These are phyloP conservation scores for Abrus pulchellus DNA, from an alignment of 306 rosid genomes.

Conservation along the genomic window DNA sequence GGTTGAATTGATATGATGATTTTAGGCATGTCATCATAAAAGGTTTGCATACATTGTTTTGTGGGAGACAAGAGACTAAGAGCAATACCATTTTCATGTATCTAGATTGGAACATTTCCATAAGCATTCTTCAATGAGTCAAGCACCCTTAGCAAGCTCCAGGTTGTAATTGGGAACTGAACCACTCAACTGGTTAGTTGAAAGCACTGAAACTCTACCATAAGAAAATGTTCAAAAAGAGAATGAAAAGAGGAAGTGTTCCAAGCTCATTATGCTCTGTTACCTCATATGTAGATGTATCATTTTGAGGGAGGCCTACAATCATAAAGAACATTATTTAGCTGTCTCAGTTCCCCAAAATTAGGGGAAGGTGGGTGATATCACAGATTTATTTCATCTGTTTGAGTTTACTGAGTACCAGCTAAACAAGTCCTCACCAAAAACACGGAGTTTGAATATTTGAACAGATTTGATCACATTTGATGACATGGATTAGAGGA, in stretches of 20 bases:
- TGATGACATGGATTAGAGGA: neutral
- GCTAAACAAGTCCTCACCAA: neutral
- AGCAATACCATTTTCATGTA: slow-evolving; percentile 58
- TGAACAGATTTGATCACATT: neutral
- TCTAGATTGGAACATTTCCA: slow-evolving; percentile 48
- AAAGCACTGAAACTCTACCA: neutral
- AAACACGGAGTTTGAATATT: neutral
- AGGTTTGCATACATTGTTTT: neutral
- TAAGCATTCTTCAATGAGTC: slow-evolving; percentile 49
- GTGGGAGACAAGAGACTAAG: neutral
- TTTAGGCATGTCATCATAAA: neutral
- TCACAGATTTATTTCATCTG: neutral
- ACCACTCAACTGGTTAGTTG: neutral
- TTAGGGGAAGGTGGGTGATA: neutral
- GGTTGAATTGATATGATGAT: neutral
- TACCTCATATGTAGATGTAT: slow-evolving; percentile 32
- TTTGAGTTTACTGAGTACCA: neutral
- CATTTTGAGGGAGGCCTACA: neutral
- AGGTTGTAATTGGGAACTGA: slow-evolving; percentile 46
- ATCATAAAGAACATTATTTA: neutral
- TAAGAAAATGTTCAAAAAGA: neutral
- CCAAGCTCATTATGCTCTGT: slow-evolving; percentile 1
- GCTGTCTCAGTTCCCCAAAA: neutral
- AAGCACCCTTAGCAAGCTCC: slow-evolving; percentile 40
- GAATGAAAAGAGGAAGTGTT: neutral